phyloP scores from a whole-genome alignment of 2,329 filamentous ascomycete genomes.

The Proliferodiscus dingleyae region DNA sequence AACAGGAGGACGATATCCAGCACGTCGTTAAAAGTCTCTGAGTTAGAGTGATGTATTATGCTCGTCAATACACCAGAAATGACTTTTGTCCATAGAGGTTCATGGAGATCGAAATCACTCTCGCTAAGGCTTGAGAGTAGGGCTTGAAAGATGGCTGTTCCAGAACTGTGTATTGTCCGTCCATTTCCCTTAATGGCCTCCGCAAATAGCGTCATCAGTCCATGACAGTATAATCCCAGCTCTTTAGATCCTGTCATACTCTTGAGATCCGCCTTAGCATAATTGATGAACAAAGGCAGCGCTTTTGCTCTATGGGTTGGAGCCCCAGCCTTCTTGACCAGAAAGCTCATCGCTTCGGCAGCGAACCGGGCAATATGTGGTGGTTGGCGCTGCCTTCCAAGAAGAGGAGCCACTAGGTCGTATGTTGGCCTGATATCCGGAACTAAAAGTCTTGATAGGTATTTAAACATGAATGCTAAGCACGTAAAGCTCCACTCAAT shows the following conservation, averaged over 20 bases:
- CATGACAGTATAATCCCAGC: slow-evolving; percentile 71
- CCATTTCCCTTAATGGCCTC: slow-evolving; percentile 69
- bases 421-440: slow-evolving; percentile 82
- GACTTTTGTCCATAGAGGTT: slow-evolving; percentile 55
- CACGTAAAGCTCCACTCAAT: slow-evolving; percentile 97
- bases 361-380: slow-evolving; percentile 87
- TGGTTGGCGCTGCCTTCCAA: slow-evolving; percentile 79
- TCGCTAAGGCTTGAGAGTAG: slow-evolving; percentile 42
- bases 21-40: slow-evolving; percentile 67
- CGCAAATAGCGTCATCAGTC: slow-evolving; percentile 86
- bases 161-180: slow-evolving; percentile 54
- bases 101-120: slow-evolving; percentile 43
- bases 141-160: slow-evolving; percentile 46
- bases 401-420: slow-evolving; percentile 73
- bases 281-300: slow-evolving; percentile 64
- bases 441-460: slow-evolving; percentile 80
- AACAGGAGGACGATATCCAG: slow-evolving; percentile 56
- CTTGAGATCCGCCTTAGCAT: slow-evolving; percentile 65
- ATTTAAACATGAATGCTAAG: slow-evolving; percentile 95
- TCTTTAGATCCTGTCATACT: slow-evolving; percentile 49
- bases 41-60: slow-evolving; percentile 74
- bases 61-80: slow-evolving; percentile 74
- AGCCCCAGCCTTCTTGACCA: slow-evolving; percentile 82
- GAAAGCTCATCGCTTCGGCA: slow-evolving; percentile 89
- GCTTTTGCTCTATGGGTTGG: slow-evolving; percentile 71